Evolutionary conservation across 2,329 filamentous ascomycete genomes (phyloP), one percentile per base, ranked within the genome.

Genomic region (Bisporella sp.): DNA sequence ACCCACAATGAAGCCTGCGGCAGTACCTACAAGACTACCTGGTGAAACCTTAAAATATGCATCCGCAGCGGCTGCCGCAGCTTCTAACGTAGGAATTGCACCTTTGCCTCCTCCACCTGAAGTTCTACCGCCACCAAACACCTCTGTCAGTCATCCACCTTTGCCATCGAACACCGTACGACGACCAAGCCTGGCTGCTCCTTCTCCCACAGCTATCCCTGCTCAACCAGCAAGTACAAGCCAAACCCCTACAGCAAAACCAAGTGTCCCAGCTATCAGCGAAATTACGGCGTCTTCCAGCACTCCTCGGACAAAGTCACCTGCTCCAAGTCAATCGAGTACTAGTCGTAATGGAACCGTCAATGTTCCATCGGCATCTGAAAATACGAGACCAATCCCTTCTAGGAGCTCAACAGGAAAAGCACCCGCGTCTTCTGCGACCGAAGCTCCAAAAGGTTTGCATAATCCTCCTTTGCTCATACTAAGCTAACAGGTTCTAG

Each of bases 1-100:
- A 51, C 35, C 35, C 8, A 76, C 77, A 48, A 97, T 97, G 92
- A 99, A 97, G 73, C 92, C 93, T 9, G 93, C 93, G 13, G 84
- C 89, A 13, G 71, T 91, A 61, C 93, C 93, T 1, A 83, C 87
- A 52, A 82, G 92, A 66, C 84, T 88, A 5, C 87, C 89, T 4
- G 90, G 90, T 45, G 92, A 97, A 67, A 89, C 87, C 1, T 75
- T 99, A 58, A 97, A 97, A 70, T 99, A 99, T 66, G 93, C 93
- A 42, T 97, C 93, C 37, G 93, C 93, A 0, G 93, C 93, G 0
- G 93, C 93, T 0, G 93, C 93, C 0, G 93, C 92, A 0, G 85
- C 97, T 33, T 91, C 87, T 71, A 91, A 84, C 66, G 84, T 97
- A 31, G 93, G 93, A 30, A 96, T 99, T 64, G 85, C 92, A 52